Base-by-base conservation (phyloP, 1,139 yeast genomes). In the Candida tropicalis region DNA sequence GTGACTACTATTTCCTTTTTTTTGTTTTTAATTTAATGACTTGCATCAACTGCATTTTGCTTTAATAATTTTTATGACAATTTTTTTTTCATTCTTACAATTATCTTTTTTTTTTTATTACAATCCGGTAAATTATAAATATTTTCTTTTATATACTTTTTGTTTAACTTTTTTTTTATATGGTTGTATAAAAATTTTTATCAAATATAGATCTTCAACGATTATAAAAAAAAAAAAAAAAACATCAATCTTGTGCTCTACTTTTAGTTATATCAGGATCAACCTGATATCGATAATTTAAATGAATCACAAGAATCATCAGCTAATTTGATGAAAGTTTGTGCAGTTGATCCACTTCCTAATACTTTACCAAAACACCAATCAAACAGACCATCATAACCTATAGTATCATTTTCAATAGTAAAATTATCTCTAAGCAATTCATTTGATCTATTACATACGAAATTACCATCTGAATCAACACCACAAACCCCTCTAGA, bases 401-500 rank as follows among this genome's bases (percentile, higher is more conserved):
- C 75, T 13, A 89, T 55, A 23, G 60, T 67, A 29, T 69, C 73
- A 3, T 73, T 70, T 38, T 64, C 60, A 51, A 67, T 75, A 16
- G 68, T 74, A 56, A 83, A 82, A 53, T 82, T 87, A 54, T 68
- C 73, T 39, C 80, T 73, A 17, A 56, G 56, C 20, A 57, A 66
- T 50, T 44, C 65, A 47, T 58, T 58, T 4, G 56, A 50, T 10
- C 62, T 49, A 37, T 65, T 65, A 53, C 79, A 73, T 12, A 57
- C 59, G 35, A 73, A 62, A 27, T 63, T 62, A 31, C 53, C 44
- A 13, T 53, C 50, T 1, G 38, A 13, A 43, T 66, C 63, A 13
- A 89, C 61, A 4, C 84, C 84, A 66, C 97, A 90, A 47, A 73
- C 77, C 0, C 96, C 97, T 56, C 78, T 82, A 29, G 88, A 79